Evolutionary conservation across 129 eudicot genomes (phyloP), one percentile per base, ranked within the genome.

Genomic region (Flaveria bidentis): DNA sequence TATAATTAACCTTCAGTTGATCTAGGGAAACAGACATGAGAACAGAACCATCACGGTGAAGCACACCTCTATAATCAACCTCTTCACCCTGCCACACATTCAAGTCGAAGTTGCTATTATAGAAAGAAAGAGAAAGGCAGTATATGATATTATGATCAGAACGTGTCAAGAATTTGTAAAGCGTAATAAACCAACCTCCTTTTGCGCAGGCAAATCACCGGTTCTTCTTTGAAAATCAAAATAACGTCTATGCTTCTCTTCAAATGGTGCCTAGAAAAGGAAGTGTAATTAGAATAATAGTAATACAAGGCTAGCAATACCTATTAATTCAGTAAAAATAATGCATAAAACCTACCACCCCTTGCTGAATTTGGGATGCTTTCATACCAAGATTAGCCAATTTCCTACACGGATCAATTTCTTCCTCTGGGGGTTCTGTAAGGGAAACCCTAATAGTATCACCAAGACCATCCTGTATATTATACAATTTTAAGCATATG

Each of bases 41-140:
- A 75, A 94, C 98, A 75, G 98, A 94, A 62, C 98, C 98, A 87
- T 94, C 98, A 72, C 98, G 97, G 74, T 94, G 98, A 45, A 94
- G 96, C 69, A 82, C 96, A 44, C 97, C 97, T 76, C 98, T 84
- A 56, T 81, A 94, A 80, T 94, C 98, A 56, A 94, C 98, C 81
- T 91, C 98, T 74, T 94, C 98, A 72, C 93, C 98, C 98, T 94
- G 84, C 77, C 42, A 64, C 57, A 47, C 46, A 22, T 66, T 15
- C 17, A 61, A 50, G 9, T n/a, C 15, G 44, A 55, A 51, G 57
- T 64, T 46, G 14, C 13, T 49, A 72, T 39, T 70, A 30, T 33
- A 72, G 23, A 18, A 71, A 44, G 60, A 25, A 66, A 45, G 50
- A 17, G 81, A 56, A 63, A 63, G 69, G 28, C 15, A 14, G 28